Evolutionary conservation across 2,329 filamentous ascomycete species (phyloP).

Genomic region (Fusarium anguioides): DNA sequence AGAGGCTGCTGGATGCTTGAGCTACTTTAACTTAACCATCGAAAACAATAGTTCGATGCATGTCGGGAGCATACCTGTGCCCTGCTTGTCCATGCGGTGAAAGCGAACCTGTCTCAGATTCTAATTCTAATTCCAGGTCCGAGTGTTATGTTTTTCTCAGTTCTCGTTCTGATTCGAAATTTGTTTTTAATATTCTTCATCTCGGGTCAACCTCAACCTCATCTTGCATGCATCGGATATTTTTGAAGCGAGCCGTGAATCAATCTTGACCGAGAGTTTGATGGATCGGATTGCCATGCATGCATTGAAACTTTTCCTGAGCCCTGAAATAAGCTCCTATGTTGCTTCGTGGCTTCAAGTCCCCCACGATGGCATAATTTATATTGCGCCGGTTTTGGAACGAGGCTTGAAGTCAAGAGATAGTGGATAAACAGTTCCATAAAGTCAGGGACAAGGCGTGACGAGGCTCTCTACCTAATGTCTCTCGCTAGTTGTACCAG

Average conservation of each 20-base stretch:
- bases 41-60: slow-evolving; percentile 34
- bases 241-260: slow-evolving; percentile 30
- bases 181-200: slow-evolving; percentile 3
- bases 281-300: neutral
- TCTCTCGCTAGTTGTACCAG: slow-evolving; percentile 25
- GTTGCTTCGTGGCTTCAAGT: neutral
- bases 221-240: slow-evolving; percentile 35
- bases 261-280: slow-evolving; percentile 20
- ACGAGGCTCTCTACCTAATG: slow-evolving; percentile 27
- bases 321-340: neutral
- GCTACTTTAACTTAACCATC: slow-evolving; percentile 15
- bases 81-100: neutral
- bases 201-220: slow-evolving; percentile 11
- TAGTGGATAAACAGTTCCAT: neutral
- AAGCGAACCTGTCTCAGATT: slow-evolving; percentile 32
- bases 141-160: slow-evolving; percentile 12
- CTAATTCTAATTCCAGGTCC: slow-evolving; percentile 1
- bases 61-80: slow-evolving; percentile 14
- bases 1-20: slow-evolving; percentile 15
- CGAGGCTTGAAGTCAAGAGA: slow-evolving; percentile 8
- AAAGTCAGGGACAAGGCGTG: neutral
- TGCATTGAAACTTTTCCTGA: neutral
- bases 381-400: slow-evolving; percentile 1
- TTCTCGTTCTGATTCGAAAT: slow-evolving; percentile 16
- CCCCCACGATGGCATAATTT: neutral